Conservation (phyloP, 768 basidiomycete genomes). For the Boletus sensibilis region DNA sequence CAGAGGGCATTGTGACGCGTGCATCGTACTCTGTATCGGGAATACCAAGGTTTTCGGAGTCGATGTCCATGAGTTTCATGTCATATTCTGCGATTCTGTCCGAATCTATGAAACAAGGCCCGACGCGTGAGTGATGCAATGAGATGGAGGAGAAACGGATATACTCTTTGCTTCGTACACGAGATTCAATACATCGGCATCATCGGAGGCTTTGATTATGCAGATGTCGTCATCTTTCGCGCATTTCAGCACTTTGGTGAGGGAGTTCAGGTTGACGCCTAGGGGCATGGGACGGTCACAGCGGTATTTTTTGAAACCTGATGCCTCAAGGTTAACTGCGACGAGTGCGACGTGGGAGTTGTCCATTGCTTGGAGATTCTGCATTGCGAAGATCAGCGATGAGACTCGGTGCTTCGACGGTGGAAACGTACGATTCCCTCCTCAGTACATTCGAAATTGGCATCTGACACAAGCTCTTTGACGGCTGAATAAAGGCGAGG, state of each 20-base stretch:
- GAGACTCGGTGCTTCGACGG: neutral
- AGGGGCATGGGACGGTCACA: slow-evolving; percentile 95
- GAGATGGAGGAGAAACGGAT: neutral
- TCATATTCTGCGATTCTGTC: slow-evolving; percentile 98
- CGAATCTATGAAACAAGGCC: slow-evolving; percentile 49
- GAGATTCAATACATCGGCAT: slow-evolving; percentile 83
- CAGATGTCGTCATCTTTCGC: slow-evolving; percentile 95
- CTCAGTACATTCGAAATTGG: slow-evolving; percentile 96
- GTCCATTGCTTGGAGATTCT: slow-evolving; percentile 97
- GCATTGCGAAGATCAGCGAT: neutral
- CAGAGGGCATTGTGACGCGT: slow-evolving; percentile 79
- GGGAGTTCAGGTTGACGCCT: slow-evolving; percentile 80
- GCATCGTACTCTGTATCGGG: slow-evolving; percentile 98
- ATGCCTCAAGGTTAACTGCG: slow-evolving; percentile 72
- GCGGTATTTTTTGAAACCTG: slow-evolving; percentile 84
- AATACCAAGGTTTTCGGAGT: slow-evolving; percentile 90
- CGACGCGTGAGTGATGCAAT: neutral
- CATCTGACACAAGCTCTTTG: slow-evolving; percentile 97
- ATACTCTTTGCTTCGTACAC: slow-evolving; percentile 89
- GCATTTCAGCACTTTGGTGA: slow-evolving; percentile 96
- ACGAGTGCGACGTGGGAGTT: slow-evolving; percentile 99
- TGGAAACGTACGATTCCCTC: slow-evolving; percentile 73
- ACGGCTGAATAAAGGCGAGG: slow-evolving; percentile 56
- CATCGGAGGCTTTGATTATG: slow-evolving; percentile 87
- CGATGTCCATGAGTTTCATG: slow-evolving; percentile 99